Percentiles rank a stretch among this genome's conserved stretches.
Conservation (phyloP, 1,284 basidiomycete species). For the Grifola frondosa region DNA sequence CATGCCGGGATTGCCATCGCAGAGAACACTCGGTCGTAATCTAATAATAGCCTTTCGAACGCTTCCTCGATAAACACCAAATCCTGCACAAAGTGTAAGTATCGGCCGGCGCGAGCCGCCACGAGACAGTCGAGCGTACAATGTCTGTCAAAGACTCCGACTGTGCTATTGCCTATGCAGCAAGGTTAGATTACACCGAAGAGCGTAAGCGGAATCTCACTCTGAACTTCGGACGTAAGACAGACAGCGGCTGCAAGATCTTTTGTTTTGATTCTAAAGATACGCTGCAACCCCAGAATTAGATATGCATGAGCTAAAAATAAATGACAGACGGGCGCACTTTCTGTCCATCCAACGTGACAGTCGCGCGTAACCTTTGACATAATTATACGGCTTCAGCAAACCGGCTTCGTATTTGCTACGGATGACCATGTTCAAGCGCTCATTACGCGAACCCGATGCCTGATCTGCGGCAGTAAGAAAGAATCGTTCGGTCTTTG, state of each 20-base stretch:
- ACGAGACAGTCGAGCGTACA: slow-evolving; percentile 38
- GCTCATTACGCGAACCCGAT: slow-evolving; percentile 86
- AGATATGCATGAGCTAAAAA: no score
- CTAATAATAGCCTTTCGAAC: slow-evolving; percentile 91
- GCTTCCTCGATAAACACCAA: slow-evolving; percentile 98
- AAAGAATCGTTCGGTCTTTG: slow-evolving; percentile 85
- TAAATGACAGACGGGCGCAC: slow-evolving; percentile 41
- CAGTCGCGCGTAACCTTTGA: slow-evolving; percentile 88
- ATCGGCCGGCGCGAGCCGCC: slow-evolving; percentile 1
- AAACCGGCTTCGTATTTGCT: slow-evolving; percentile 97
- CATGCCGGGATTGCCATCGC: slow-evolving; percentile 97
- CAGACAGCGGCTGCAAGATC: slow-evolving; percentile 86
- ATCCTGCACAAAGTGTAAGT: slow-evolving; percentile 51
- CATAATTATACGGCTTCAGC: slow-evolving; percentile 95
- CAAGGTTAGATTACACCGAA: slow-evolving; percentile 10
- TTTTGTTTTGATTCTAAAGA: slow-evolving; percentile 89
- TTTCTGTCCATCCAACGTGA: slow-evolving; percentile 95
- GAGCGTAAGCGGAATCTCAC: slow-evolving; percentile 40
- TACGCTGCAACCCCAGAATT: slow-evolving; percentile 59
- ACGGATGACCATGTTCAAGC: slow-evolving; percentile 89
- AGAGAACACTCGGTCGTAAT: slow-evolving; percentile 95
- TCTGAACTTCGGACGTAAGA: slow-evolving; percentile 91
- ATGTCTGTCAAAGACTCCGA: slow-evolving; percentile 77
- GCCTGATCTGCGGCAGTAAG: slow-evolving; percentile 96
- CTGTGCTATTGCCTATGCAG: slow-evolving; percentile 77